Percentiles rank a stretch among this genome's conserved stretches.
phyloP scores from a whole-genome alignment of 192 early-diverging fungal species.

The Lobosporangium transversale region DNA sequence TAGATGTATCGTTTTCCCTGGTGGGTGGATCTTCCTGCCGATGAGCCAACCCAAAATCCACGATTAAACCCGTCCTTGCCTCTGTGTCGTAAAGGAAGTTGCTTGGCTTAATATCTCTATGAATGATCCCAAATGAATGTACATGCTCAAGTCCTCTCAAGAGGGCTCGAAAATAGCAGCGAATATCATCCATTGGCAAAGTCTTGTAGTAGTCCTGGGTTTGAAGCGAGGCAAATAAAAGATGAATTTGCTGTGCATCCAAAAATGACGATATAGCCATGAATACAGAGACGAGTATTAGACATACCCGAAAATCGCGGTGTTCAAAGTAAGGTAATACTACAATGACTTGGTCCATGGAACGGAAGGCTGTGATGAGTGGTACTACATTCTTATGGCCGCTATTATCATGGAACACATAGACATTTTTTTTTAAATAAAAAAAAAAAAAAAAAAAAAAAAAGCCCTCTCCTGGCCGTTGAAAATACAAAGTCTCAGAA shows the following conservation, averaged over 20 bases:
- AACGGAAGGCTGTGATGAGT: slow-evolving; percentile 81
- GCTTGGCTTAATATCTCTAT: slow-evolving; percentile 94
- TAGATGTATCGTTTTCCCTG: too few species aligned
- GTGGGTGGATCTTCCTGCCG: slow-evolving; percentile 3
- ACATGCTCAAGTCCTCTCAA: slow-evolving; percentile 77
- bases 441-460: too few species aligned
- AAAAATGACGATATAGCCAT: not conserved
- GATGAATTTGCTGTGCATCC: not conserved
- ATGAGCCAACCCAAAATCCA: slow-evolving; percentile 95
- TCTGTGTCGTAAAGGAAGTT: slow-evolving; percentile 90
- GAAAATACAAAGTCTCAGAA: not conserved
- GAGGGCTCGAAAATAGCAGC: slow-evolving; percentile 78
- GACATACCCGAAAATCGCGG: slow-evolving; percentile 78
- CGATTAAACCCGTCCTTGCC: slow-evolving; percentile 79
- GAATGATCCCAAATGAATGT: slow-evolving; percentile 79
- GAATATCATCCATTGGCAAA: slow-evolving; percentile 74
- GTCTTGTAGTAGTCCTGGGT: slow-evolving; percentile 69
- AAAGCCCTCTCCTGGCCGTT: too few species aligned
- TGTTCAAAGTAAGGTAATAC: slow-evolving; percentile 88
- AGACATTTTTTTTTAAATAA: too few species aligned
- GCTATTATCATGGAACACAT: too few species aligned
- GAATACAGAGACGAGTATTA: not conserved
- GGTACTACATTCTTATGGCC: slow-evolving; percentile 79
- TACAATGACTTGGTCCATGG: slow-evolving; percentile 83
- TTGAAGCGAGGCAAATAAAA: not conserved